Percentiles rank a stretch among this genome's conserved stretches.
Conservation (phyloP, 164 flowering plant species). For the Sextonia rubra region DNA sequence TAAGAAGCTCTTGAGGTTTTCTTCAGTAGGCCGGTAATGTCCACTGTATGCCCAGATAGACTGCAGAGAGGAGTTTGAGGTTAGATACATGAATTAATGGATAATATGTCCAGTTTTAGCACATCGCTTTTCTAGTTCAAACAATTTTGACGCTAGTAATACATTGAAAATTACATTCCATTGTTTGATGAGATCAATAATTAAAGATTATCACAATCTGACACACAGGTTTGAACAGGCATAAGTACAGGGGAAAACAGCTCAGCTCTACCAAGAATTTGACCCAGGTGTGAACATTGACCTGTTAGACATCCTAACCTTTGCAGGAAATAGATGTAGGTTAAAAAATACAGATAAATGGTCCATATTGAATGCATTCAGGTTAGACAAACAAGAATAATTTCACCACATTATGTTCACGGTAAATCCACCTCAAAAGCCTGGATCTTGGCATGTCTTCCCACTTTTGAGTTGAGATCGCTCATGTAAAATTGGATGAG, state of each 20-base stretch:
- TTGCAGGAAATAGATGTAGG: not conserved
- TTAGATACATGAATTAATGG: not conserved
- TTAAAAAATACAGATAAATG: not conserved
- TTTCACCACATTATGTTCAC: not conserved
- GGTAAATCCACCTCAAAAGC: not conserved
- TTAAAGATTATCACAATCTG: not conserved
- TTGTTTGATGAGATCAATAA: not conserved
- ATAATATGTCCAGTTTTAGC: not conserved
- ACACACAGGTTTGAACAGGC: not conserved
- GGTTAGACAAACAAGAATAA: not conserved
- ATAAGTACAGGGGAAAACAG: not conserved
- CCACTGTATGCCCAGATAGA: slow-evolving; percentile 86
- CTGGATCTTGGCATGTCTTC: not conserved
- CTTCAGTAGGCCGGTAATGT: slow-evolving; percentile 83
- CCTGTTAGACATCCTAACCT: not conserved
- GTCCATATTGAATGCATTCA: not conserved
- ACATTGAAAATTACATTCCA: not conserved
- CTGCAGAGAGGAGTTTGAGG: slow-evolving; percentile 32
- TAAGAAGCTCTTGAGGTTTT: slow-evolving; percentile 48
- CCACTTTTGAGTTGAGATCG: not conserved
- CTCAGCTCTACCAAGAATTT: not conserved
- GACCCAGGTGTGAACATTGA: not conserved
- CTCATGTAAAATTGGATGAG: not conserved
- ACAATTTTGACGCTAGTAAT: not conserved
- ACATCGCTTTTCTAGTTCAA: not conserved